Evolutionary conservation across 2,329 filamentous ascomycete species (phyloP).

Genomic region (Penicillium sp.): DNA sequence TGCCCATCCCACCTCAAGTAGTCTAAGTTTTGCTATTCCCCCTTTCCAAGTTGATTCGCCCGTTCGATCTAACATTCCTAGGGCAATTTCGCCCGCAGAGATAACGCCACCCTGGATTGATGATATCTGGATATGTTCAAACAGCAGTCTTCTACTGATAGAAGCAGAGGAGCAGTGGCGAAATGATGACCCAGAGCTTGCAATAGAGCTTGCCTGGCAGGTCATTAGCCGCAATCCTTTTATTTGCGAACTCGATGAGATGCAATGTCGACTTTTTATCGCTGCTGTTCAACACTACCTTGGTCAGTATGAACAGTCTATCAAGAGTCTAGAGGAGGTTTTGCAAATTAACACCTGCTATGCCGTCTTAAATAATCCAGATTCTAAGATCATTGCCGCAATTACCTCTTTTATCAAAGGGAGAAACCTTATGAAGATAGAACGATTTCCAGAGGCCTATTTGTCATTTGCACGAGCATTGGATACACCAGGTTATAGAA

Average conservation of each 20-base stretch:
- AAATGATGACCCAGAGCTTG: constrained; percentile 8
- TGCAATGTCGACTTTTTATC: constrained; percentile 17
- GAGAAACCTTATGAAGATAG: constrained; percentile 17
- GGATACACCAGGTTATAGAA: constrained; percentile 17
- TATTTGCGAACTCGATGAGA: constrained; percentile 8
- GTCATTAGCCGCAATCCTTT: constrained; percentile 6
- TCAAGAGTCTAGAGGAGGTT: constrained; percentile 7
- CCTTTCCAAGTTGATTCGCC: background rate
- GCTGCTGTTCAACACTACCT: constrained; percentile 14
- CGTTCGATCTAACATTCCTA: background rate
- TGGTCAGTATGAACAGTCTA: constrained; percentile 15
- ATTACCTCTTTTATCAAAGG: constrained; percentile 24
- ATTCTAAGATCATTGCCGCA: constrained; percentile 8
- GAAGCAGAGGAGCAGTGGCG: constrained; percentile 18
- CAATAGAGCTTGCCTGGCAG: constrained; percentile 9
- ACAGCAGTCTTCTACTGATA: constrained; percentile 4
- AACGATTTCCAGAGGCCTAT: constrained; percentile 18
- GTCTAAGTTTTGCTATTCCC: background rate
- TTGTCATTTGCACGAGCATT: constrained; percentile 15
- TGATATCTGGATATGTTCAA: constrained; percentile 20
- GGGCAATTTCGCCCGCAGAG: background rate
- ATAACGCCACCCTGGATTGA: constrained; percentile 15
- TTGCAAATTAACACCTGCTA: background rate
- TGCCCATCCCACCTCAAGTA: constrained; percentile 8
- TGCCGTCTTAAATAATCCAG: background rate